A percentile compares a stretch with the other conserved stretches of the same genome.
Evolutionary conservation across 2,329 filamentous ascomycete genomes (phyloP).

Genomic region (Xylaria sp.): DNA sequence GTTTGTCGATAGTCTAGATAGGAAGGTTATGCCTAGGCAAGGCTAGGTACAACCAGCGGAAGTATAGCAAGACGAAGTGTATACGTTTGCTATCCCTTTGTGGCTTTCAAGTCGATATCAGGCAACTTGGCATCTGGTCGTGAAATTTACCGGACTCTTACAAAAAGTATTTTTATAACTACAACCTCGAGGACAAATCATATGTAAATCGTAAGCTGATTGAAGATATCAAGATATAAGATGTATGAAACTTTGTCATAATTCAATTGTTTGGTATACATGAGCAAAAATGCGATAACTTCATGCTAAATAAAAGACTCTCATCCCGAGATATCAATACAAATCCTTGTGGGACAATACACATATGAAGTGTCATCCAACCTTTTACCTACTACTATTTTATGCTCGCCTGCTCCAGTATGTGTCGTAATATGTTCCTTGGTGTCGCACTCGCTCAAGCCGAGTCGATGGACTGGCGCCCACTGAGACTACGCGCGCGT

Average conservation of each 20-base stretch:
- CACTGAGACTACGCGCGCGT: neutral
- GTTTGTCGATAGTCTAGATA: neutral
- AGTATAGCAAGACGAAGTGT: neutral
- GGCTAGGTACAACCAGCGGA: neutral
- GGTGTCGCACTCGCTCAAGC: conserved; percentile 11
- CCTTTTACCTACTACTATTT: conserved; percentile 7
- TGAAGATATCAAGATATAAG: neutral
- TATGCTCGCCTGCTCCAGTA: conserved; percentile 13
- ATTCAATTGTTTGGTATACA: conserved; percentile 32
- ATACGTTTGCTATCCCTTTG: too few species aligned
- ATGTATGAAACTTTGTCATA: neutral
- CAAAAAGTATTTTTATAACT: neutral
- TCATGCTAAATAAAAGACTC: conserved; percentile 19
- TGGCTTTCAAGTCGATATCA: too few species aligned
- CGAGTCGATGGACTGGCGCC: neutral
- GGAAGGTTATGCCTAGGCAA: neutral
- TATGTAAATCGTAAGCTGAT: neutral
- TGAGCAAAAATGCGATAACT: conserved; percentile 29
- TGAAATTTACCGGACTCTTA: neutral
- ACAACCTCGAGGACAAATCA: neutral
- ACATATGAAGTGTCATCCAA: conserved; percentile 19
- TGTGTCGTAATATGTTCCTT: conserved; percentile 15
- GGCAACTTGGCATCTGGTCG: neutral
- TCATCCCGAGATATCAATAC: conserved; percentile 35
- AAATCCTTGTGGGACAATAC: conserved; percentile 16